These are phyloP conservation scores for Solanum bulbocastanum DNA, from an alignment of 257 asterid species.

Conservation along the genomic window DNA sequence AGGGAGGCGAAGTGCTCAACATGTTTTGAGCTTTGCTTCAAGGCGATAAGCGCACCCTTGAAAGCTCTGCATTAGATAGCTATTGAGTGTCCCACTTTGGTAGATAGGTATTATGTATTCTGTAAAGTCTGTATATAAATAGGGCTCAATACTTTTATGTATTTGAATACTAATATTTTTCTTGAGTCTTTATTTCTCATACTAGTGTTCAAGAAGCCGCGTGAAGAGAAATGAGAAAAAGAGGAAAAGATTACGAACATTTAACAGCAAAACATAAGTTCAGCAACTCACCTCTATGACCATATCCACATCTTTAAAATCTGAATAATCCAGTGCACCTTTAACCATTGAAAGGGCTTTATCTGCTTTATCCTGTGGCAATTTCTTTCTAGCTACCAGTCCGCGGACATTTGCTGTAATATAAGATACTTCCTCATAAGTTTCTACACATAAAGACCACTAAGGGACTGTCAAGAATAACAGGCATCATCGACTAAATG, in stretches of 20 bases:
- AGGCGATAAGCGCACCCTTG: background rate
- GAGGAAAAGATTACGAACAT: background rate
- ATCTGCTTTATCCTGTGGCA: slow-evolving; percentile 64
- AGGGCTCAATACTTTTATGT: background rate
- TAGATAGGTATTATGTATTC: background rate
- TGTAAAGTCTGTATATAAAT: background rate
- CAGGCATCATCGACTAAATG: background rate
- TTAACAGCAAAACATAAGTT: background rate
- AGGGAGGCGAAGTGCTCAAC: background rate
- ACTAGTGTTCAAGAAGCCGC: background rate
- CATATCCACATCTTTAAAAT: slow-evolving; percentile 82
- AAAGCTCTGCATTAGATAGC: background rate
- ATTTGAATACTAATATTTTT: background rate
- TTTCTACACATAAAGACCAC: background rate
- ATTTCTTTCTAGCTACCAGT: slow-evolving; percentile 68
- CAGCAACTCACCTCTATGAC: slow-evolving; percentile 68
- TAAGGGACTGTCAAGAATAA: background rate
- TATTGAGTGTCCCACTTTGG: background rate
- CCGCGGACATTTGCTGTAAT: slow-evolving; percentile 56
- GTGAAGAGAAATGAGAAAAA: background rate
- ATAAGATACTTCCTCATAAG: slow-evolving; percentile 3
- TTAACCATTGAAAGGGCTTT: slow-evolving; percentile 61
- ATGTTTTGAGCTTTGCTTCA: background rate
- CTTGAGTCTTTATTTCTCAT: background rate
- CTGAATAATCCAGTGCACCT: slow-evolving; percentile 75